Evolutionary conservation across 176 grass and related monocot genomes (phyloP).

Genomic region (Canna indica): DNA sequence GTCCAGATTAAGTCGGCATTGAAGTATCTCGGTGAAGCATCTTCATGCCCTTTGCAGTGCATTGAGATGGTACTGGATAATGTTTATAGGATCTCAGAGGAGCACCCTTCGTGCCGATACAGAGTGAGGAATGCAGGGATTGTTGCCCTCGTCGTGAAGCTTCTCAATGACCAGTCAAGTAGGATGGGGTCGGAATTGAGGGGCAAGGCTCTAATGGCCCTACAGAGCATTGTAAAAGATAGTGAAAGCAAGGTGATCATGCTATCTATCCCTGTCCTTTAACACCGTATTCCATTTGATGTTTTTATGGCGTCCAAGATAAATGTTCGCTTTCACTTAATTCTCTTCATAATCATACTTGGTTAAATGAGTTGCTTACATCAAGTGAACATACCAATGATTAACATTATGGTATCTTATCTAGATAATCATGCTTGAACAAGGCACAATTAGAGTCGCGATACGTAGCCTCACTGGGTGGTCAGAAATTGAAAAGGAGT

Average conservation of each 20-base stretch:
- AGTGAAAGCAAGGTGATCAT: conserved; percentile 13
- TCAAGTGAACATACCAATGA: neutral
- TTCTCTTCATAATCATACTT: neutral
- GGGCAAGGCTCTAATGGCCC: conserved; percentile 16
- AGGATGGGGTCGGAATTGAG: conserved; percentile 8
- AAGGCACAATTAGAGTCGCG: conserved; percentile 8
- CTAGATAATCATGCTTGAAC: conserved; percentile 14
- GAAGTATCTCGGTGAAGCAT: conserved; percentile 3
- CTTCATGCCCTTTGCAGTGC: neutral
- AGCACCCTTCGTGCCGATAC: conserved; percentile 8
- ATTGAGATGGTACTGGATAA: conserved; percentile 9
- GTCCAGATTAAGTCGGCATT: conserved; percentile 12
- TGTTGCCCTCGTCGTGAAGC: conserved; percentile 2
- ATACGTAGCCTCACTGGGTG: conserved; percentile 10
- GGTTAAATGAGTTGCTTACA: no score
- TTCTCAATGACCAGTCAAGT: neutral
- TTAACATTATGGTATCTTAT: conserved; percentile 6
- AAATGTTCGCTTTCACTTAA: neutral
- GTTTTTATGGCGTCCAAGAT: neutral
- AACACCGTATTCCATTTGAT: no score
- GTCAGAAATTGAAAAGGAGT: conserved; percentile 12
- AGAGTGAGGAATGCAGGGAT: conserved; percentile 15
- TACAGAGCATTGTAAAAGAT: conserved; percentile 16
- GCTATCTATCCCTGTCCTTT: no score
- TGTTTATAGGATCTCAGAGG: conserved; percentile 11